A percentile compares a stretch with the other conserved stretches of the same genome.
Evolutionary conservation across 2,329 filamentous ascomycete species (phyloP).

Genomic region (Monosporascus sp.): DNA sequence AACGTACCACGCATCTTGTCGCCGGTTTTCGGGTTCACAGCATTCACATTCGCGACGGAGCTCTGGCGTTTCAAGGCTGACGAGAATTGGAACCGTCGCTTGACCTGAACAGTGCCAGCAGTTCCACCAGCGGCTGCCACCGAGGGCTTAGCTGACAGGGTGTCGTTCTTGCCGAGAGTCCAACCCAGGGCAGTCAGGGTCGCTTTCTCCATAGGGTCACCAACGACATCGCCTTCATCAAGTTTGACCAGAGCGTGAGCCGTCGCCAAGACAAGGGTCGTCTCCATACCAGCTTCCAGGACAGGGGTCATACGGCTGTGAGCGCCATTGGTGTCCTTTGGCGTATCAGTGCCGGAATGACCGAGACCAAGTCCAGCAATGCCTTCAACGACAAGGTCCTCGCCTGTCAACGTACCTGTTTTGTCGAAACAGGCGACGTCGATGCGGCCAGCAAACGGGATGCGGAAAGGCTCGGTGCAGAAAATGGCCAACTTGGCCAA

Average conservation of each 20-base stretch:
- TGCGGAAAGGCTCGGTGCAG: conserved; percentile 97
- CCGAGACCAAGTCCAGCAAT: conserved; percentile 83
- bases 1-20: conserved; percentile 81
- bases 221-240: conserved; percentile 94
- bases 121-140: conserved; percentile 42
- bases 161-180: conserved; percentile 86
- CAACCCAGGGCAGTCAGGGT: conserved; percentile 86
- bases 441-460: conserved; percentile 90
- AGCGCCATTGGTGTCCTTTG: conserved; percentile 70
- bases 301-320: conserved; percentile 75
- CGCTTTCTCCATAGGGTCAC: conserved; percentile 98
- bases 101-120: conserved; percentile 82
- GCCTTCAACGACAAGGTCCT: conserved; percentile 94
- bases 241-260: conserved; percentile 94
- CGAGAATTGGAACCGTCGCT: conserved; percentile 96
- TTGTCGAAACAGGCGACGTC: conserved; percentile 99
- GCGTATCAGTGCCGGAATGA: conserved; percentile 57
- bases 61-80: conserved; percentile 94
- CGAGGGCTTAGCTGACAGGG: conserved; percentile 62
- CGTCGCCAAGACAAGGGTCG: conserved; percentile 87
- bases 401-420: conserved; percentile 92
- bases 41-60: conserved; percentile 78
- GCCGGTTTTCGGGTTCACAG: conserved; percentile 64
- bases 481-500: conserved; percentile 95
- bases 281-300: conserved; percentile 67